Percentiles rank a stretch among this genome's conserved stretches.
Evolutionary conservation across 176 grass and related monocot species (phyloP).

Genomic region (Musa troglodytarum): DNA sequence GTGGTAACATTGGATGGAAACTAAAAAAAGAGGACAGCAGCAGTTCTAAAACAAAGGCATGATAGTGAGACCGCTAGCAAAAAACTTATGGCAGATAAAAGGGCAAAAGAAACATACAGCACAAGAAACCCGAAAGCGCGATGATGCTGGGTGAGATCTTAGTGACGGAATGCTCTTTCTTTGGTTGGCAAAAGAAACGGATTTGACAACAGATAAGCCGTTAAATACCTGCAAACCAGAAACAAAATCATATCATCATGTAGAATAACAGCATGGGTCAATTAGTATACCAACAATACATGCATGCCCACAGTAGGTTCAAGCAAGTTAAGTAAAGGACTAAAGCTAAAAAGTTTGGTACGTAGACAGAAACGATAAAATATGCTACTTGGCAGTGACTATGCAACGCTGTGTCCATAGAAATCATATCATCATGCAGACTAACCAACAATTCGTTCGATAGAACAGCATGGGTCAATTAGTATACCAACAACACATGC

Average conservation of each 20-base stretch:
- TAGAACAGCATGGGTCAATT: not conserved
- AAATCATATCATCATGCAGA: not conserved
- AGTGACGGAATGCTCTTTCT: slow-evolving; percentile 30
- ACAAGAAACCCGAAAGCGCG: slow-evolving; percentile 44
- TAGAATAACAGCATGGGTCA: not conserved
- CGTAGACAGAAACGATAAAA: too few species aligned
- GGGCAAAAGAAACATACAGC: slow-evolving; percentile 28
- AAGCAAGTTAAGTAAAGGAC: not conserved
- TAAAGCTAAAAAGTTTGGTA: too few species aligned
- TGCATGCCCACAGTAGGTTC: not conserved
- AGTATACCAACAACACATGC: not conserved
- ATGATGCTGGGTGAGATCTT: slow-evolving; percentile 27
- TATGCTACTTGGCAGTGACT: too few species aligned
- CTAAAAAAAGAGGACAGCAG: too few species aligned
- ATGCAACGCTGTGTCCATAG: too few species aligned
- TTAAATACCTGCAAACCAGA: slow-evolving; percentile 39
- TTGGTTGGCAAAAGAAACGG: slow-evolving; percentile 37
- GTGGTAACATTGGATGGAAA: not conserved
- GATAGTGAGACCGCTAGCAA: too few species aligned
- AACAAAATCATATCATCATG: slow-evolving; percentile 5
- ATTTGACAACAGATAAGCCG: slow-evolving; percentile 26
- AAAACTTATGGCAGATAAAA: not conserved
- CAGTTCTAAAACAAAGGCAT: too few species aligned
- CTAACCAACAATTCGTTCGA: not conserved
- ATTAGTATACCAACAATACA: not conserved